These are phyloP conservation scores for Pulveroboletus sp. DNA, from an alignment of 768 basidiomycete species.

Conservation along the genomic window DNA sequence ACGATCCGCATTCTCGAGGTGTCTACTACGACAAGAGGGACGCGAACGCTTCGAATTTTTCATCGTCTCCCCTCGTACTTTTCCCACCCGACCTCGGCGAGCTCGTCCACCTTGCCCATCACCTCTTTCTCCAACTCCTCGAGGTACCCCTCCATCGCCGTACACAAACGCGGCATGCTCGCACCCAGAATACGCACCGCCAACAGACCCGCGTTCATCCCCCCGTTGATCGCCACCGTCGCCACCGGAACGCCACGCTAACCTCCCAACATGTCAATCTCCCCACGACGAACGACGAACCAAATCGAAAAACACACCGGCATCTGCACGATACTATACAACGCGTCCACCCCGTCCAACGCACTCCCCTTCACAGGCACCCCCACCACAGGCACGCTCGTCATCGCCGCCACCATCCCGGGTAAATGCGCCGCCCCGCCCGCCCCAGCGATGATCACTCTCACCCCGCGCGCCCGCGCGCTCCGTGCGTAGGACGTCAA, in stretches of 20 bases:
- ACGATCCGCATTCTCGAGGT: no score
- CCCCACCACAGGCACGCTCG: constrained; percentile 86
- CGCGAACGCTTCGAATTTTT: no score
- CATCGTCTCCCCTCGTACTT: constrained; percentile 54
- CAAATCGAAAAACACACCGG: constrained; percentile 62
- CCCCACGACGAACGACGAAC: no score
- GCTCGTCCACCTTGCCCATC: constrained; percentile 66
- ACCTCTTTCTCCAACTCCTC: constrained; percentile 70
- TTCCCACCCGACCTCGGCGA: constrained; percentile 85
- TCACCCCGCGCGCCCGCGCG: constrained; percentile 62
- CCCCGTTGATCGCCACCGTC: constrained; percentile 95
- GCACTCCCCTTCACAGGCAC: constrained; percentile 95
- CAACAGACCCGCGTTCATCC: constrained; percentile 87
- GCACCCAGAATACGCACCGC: constrained; percentile 86
- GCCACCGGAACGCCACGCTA: constrained; percentile 98
- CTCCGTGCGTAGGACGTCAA: constrained; percentile 77
- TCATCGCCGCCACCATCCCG: constrained; percentile 97
- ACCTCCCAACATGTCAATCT: no score
- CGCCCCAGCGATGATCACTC: constrained; percentile 88
- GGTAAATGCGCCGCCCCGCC: constrained; percentile 99
- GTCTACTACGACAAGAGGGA: no score
- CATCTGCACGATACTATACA: constrained; percentile 99
- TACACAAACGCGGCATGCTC: constrained; percentile 61
- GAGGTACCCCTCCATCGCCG: constrained; percentile 72
- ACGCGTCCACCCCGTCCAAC: constrained; percentile 93